Evolutionary conservation across 2,329 filamentous ascomycete species (phyloP).

Genomic region (Diaporthe citriasiana): DNA sequence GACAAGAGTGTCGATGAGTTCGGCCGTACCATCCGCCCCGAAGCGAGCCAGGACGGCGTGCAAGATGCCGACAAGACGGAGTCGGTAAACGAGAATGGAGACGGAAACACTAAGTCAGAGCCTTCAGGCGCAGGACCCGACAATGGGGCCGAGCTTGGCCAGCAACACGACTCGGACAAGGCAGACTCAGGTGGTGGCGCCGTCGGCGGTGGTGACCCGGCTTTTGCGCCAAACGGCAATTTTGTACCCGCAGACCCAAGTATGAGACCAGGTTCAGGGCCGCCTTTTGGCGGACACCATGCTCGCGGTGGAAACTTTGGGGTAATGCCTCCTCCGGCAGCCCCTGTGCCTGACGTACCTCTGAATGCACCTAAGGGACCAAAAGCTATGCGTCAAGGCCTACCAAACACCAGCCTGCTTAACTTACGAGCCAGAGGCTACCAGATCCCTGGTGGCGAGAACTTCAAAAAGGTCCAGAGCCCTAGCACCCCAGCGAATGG

Average conservation of each 20-base stretch:
- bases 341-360: conserved; percentile 59
- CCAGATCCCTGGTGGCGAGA: conserved; percentile 53
- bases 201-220: conserved; percentile 35
- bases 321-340: conserved; percentile 43
- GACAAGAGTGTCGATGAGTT: conserved; percentile 50
- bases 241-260: conserved; percentile 39
- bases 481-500: conserved; percentile 42
- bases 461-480: conserved; percentile 51
- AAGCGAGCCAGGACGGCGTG: conserved; percentile 32
- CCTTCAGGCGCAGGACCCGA: conserved; percentile 24
- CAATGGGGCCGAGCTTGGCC: conserved; percentile 22
- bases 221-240: conserved; percentile 32
- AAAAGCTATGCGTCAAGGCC: conserved; percentile 92
- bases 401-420: conserved; percentile 84
- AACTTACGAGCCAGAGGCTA: conserved; percentile 70
- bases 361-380: conserved; percentile 90
- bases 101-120: conserved; percentile 26
- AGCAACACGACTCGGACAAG: conserved; percentile 16
- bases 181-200: conserved; percentile 42
- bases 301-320: conserved; percentile 41
- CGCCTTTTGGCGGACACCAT: conserved; percentile 32
- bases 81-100: conserved; percentile 27
- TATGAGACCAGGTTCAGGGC: conserved; percentile 41
- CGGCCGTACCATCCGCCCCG: conserved; percentile 49
- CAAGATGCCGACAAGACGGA: conserved; percentile 41